Percentiles rank a stretch among this genome's conserved stretches.
phyloP scores from a whole-genome alignment of 208 protist species.

The Crithidia brevicula region DNA sequence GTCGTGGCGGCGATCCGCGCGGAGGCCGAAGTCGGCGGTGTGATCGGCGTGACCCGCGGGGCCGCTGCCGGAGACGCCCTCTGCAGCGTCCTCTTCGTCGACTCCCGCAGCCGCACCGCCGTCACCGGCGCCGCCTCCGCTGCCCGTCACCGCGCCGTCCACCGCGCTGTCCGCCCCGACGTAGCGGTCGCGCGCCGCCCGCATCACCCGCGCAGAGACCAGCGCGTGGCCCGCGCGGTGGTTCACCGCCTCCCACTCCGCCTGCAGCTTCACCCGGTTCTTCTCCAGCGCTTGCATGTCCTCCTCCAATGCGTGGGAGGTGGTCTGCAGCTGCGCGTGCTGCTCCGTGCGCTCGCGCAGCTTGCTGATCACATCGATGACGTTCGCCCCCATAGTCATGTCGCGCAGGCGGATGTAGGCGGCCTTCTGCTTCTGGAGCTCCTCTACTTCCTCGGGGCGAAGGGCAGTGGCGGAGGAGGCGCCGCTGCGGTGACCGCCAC shows the following conservation, averaged over 20 bases:
- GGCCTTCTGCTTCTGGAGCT: constrained; percentile 75
- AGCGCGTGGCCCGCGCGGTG: constrained; percentile 61
- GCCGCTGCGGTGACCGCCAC: constrained; percentile 30
- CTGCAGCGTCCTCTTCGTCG: neutral
- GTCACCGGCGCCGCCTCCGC: constrained; percentile 1
- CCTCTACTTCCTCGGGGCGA: constrained; percentile 72
- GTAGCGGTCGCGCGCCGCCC: constrained; percentile 41
- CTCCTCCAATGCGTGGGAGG: constrained; percentile 69
- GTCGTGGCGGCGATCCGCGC: constrained; percentile 55
- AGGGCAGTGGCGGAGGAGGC: constrained; percentile 29
- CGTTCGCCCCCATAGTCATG: constrained; percentile 75
- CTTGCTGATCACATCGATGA: constrained; percentile 92
- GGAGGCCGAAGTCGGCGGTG: constrained; percentile 58
- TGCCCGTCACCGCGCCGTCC: neutral
- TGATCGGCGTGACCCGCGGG: constrained; percentile 30
- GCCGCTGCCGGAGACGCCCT: constrained; percentile 9
- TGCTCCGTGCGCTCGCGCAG: constrained; percentile 83
- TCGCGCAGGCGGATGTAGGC: constrained; percentile 95
- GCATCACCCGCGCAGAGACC: constrained; percentile 39
- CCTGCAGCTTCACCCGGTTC: constrained; percentile 58
- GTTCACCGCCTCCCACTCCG: constrained; percentile 76
- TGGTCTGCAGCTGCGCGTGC: constrained; percentile 71
- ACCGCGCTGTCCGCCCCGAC: neutral
- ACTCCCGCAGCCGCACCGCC: neutral
- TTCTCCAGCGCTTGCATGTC: constrained; percentile 53